A percentile compares a stretch with the other conserved stretches of the same genome.
These are phyloP conservation scores for Pythium aphanidermatum DNA, from an alignment of 352 stramenopile species.

Conservation along the genomic window DNA sequence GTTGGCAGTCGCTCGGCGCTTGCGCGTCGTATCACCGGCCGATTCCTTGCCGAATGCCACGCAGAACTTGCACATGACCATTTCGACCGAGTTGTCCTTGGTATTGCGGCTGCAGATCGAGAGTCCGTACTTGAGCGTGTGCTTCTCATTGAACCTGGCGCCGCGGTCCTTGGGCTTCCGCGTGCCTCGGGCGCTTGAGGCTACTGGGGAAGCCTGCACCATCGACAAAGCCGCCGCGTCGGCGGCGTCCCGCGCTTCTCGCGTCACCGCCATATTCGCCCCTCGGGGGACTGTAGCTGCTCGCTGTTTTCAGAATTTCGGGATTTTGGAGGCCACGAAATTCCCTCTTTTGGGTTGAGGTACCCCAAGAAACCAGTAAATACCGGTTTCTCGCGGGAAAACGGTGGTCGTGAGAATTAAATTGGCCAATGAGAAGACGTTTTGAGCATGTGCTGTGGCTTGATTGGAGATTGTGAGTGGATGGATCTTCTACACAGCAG, in stretches of 20 bases:
- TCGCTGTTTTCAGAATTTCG: background rate
- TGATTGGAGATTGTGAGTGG: too few relatives aligned
- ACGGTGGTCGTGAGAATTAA: too few relatives aligned
- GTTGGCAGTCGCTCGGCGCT: conserved; percentile 55
- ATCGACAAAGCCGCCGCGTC: background rate
- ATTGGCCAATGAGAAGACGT: too few relatives aligned
- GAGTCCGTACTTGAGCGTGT: conserved; percentile 64
- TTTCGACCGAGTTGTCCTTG: conserved; percentile 43
- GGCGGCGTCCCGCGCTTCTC: background rate
- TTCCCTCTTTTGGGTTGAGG: background rate
- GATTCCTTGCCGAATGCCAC: conserved; percentile 64
- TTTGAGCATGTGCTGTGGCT: too few relatives aligned
- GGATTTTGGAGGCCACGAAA: background rate
- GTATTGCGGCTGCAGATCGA: conserved; percentile 54
- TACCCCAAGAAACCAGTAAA: too few relatives aligned
- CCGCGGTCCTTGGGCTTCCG: conserved; percentile 54
- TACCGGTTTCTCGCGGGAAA: too few relatives aligned
- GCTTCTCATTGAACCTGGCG: conserved; percentile 61
- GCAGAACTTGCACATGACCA: conserved; percentile 75
- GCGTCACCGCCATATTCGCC: background rate
- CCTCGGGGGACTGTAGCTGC: background rate
- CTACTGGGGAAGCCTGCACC: background rate
- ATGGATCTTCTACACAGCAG: too few relatives aligned
- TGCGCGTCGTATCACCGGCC: conserved; percentile 38
- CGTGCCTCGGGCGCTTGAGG: background rate